Evolutionary conservation across 441 rosid species (phyloP), one percentile per base, ranked within the genome.

Genomic region (Viola pubescens): DNA sequence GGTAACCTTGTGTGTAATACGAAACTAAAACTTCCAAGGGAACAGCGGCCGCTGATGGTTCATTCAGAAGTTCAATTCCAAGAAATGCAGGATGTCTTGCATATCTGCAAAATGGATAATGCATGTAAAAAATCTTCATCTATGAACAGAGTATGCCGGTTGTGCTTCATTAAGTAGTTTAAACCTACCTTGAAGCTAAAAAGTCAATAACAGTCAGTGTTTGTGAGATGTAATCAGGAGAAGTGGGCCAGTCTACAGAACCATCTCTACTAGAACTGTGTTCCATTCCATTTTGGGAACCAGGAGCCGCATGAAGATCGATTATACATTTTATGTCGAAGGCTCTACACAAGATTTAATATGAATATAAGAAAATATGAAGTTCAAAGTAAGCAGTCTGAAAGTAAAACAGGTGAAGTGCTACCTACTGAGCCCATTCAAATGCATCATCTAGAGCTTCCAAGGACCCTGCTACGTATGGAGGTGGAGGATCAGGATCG

Each of bases 281-380:
- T 56, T 87, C 95, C 85, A 84, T 77, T 42, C 95, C 95, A 42
- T 84, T 87, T 72, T 87, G 95, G 54, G 95, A 87, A 56, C 84
- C 95, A 60, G 95, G 87, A 52, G 91, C 95, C 1, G 95, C 95
- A 72, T 87, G 95, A 53, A 87, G 86, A 63, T 87, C 95, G 59
- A 87, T 78, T 72, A 87, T 82, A 75, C 95, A 87, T 75, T 75
- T 84, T 70, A 87, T 77, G 72, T 60, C 53, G 70, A 76, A 81
- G 61, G 72, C 79, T 74, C 95, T 84, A 84, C 79, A 84, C 12
- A 68, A 65, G 37, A 38, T 70, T 46, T 41, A 4, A 54, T 9
- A 43, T 65, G 64, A 56, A 54, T 54, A 48, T 60, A 26, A 14
- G 44, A 40, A 66, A 61, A n/a, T 13, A 26, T 9, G 8, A 37